Percentiles rank a stretch among this genome's conserved stretches.
Conservation (phyloP, 768 basidiomycete genomes). For the Hygrophoropsis aurantiaca region DNA sequence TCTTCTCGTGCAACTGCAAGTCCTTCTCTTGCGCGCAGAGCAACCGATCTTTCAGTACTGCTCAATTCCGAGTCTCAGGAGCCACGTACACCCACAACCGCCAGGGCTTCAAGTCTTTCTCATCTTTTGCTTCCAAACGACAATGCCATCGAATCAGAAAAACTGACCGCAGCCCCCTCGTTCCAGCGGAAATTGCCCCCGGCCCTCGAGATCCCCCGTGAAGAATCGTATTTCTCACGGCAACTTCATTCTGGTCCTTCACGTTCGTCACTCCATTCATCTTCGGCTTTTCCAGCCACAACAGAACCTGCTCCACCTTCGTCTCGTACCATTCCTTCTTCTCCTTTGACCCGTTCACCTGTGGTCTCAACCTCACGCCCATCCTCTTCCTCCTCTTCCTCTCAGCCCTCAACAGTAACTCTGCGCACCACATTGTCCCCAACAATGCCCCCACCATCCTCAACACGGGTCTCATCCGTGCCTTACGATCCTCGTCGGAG, state of each 20-base stretch:
- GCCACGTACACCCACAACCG: slow-evolving; percentile 33
- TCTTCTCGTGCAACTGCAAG: slow-evolving; percentile 36
- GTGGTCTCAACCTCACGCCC: slow-evolving; percentile 28
- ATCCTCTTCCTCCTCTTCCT: slow-evolving; percentile 39
- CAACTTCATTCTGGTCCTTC: slow-evolving; percentile 10
- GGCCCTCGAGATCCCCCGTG: slow-evolving; percentile 31
- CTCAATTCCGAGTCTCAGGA: slow-evolving; percentile 62
- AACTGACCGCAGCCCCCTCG: slow-evolving; percentile 20
- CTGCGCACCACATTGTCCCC: slow-evolving; percentile 33
- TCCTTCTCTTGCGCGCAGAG: slow-evolving; percentile 55
- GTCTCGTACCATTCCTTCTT: slow-evolving; percentile 26
- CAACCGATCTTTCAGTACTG: slow-evolving; percentile 75
- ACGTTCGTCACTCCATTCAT: slow-evolving; percentile 18
- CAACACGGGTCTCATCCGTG: slow-evolving; percentile 31
- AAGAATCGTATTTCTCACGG: slow-evolving; percentile 28
- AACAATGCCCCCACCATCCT: slow-evolving; percentile 26
- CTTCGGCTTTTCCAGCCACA: slow-evolving; percentile 15
- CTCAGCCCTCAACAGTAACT: slow-evolving; percentile 19
- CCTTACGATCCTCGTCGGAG: slow-evolving; percentile 69
- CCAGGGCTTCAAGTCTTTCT: slow-evolving; percentile 44
- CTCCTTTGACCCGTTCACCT: slow-evolving; percentile 28
- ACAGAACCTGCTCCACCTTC: slow-evolving; percentile 15
- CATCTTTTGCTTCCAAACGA: slow-evolving; percentile 36
- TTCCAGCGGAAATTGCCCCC: slow-evolving; percentile 32
- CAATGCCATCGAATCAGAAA: slow-evolving; percentile 25